A percentile compares a stretch with the other conserved stretches of the same genome.
Evolutionary conservation across 352 stramenopile genomes (phyloP).

Genomic region (Thalassiosira pacifica): DNA sequence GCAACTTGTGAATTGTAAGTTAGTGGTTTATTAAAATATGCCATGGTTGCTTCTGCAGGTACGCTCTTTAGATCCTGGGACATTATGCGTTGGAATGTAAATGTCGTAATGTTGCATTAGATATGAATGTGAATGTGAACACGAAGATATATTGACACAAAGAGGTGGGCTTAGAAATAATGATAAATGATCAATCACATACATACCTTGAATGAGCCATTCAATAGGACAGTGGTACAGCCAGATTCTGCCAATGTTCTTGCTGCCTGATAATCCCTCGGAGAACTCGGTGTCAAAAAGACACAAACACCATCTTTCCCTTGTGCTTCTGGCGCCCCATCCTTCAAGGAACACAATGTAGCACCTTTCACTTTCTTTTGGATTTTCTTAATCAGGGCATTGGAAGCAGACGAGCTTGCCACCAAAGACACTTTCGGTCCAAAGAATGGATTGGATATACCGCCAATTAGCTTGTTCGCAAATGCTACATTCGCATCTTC

Average conservation of each 20-base stretch:
- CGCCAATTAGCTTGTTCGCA: slow-evolving; percentile 61
- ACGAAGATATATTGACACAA: too few species aligned
- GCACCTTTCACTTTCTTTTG: slow-evolving; percentile 52
- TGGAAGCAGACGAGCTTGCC: slow-evolving; percentile 61
- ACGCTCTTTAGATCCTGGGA: slow-evolving; percentile 67
- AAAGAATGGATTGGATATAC: slow-evolving; percentile 57
- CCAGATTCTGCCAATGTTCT: slow-evolving; percentile 54
- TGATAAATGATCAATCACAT: not conserved
- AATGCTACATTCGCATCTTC: slow-evolving; percentile 80
- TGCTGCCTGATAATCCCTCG: slow-evolving; percentile 70
- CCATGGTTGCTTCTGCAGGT: slow-evolving; percentile 69
- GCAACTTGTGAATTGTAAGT: slow-evolving; percentile 84
- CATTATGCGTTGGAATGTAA: not conserved
- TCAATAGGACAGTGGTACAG: slow-evolving; percentile 69
- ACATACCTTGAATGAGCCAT: slow-evolving; percentile 76
- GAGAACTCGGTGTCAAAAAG: slow-evolving; percentile 66
- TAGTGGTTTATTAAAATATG: slow-evolving; percentile 80
- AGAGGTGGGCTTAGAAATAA: not conserved
- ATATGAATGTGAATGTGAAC: not conserved
- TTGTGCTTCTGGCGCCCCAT: slow-evolving; percentile 31
- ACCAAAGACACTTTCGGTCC: slow-evolving; percentile 67
- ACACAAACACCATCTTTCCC: slow-evolving; percentile 54
- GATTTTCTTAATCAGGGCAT: slow-evolving; percentile 62
- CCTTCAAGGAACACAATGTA: slow-evolving; percentile 46
- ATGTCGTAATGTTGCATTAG: slow-evolving; percentile 5